Evolutionary conservation across 75 land plant species (phyloP).

Genomic region (Pinus albicaulis): DNA sequence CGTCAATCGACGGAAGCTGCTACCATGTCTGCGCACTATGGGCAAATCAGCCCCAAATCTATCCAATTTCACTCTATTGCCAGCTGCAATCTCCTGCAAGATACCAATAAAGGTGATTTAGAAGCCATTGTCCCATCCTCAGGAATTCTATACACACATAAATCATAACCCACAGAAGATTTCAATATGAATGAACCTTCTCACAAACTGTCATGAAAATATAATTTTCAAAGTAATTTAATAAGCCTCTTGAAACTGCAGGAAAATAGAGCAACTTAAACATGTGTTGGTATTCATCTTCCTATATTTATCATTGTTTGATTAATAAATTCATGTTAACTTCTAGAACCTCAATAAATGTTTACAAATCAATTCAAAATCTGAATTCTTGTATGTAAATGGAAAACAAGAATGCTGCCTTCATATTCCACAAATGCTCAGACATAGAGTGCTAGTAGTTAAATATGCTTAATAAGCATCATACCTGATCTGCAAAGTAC

Average conservation of each 20-base stretch:
- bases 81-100: slow-evolving; percentile 92
- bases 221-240: too few species aligned
- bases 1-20: slow-evolving; percentile 91
- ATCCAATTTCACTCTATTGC: slow-evolving; percentile 92
- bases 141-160: background rate
- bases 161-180: background rate
- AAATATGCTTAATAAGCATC: background rate
- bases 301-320: background rate
- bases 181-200: background rate
- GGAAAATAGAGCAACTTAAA: too few species aligned
- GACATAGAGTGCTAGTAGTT: background rate
- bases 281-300: background rate
- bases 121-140: background rate
- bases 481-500: slow-evolving; percentile 91
- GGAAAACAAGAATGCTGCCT: background rate
- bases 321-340: background rate
- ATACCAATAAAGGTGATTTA: background rate
- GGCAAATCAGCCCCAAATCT: slow-evolving; percentile 93
- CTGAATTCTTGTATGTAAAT: background rate
- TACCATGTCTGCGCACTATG: slow-evolving; percentile 92
- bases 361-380: background rate
- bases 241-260: too few species aligned
- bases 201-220: background rate
- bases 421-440: background rate
- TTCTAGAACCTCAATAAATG: background rate